Percentiles rank a stretch among this genome's conserved stretches.
Conservation (phyloP, 176 grass and related monocot genomes). For the Carex myosuroides region DNA sequence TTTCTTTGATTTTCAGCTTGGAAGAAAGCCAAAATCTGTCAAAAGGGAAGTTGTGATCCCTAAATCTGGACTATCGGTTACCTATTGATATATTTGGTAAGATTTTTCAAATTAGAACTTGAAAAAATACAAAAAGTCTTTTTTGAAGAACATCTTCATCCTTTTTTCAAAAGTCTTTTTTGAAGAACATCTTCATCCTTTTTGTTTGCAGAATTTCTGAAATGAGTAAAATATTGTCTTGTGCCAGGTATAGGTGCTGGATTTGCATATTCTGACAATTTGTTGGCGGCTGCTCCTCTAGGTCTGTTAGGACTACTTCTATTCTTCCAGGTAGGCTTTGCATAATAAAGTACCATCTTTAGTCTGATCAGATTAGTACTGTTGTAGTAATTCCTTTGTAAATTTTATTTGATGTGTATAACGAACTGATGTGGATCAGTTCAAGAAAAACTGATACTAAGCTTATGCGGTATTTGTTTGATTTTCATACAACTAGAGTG, state of each 20-base stretch:
- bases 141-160: neutral
- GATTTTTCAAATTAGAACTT: neutral
- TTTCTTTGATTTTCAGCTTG: slow-evolving; percentile 37
- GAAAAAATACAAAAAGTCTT: neutral
- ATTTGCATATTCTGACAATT: slow-evolving; percentile 77
- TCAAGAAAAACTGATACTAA: neutral
- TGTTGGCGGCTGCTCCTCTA: slow-evolving; percentile 64
- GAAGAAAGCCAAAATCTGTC: slow-evolving; percentile 50
- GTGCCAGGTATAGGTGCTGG: slow-evolving; percentile 56
- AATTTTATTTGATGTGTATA: neutral
- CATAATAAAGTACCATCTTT: neutral
- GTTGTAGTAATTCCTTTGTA: neutral
- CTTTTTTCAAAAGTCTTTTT: neutral
- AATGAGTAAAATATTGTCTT: neutral
- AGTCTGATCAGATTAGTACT: neutral
- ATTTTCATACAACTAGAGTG: slow-evolving; percentile 81
- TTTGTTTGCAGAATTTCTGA: neutral
- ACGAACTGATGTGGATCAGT: neutral
- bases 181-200: neutral
- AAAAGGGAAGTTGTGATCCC: slow-evolving; percentile 61
- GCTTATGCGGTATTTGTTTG: slow-evolving; percentile 3
- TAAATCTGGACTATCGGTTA: slow-evolving; percentile 77
- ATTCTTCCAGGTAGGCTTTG: slow-evolving; percentile 52
- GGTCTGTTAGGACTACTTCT: slow-evolving; percentile 77
- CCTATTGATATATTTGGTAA: slow-evolving; percentile 84